Evolutionary conservation across 2,329 filamentous ascomycete species (phyloP).

Genomic region (Geosmithia flava): DNA sequence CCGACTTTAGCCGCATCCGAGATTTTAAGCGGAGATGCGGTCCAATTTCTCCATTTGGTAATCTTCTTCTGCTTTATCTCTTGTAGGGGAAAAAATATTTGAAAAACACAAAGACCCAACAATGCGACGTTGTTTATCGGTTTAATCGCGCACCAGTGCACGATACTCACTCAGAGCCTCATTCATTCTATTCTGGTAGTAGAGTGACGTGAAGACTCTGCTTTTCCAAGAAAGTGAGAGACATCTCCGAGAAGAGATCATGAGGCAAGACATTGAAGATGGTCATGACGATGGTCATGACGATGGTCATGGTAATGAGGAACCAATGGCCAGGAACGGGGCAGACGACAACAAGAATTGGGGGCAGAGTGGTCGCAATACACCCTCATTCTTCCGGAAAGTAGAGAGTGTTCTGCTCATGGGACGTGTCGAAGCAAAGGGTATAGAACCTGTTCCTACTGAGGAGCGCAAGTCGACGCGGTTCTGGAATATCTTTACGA

Average conservation of each 20-base stretch:
- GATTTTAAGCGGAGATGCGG: too few species aligned
- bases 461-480: slow-evolving; percentile 25
- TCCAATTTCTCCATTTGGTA: neutral
- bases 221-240: too few species aligned
- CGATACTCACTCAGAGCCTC: too few species aligned
- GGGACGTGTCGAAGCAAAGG: slow-evolving; percentile 28
- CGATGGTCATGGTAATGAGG: neutral
- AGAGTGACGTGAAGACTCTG: too few species aligned
- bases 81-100: too few species aligned
- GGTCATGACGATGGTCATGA: neutral
- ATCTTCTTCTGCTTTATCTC: neutral
- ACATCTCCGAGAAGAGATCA: too few species aligned
- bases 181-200: too few species aligned
- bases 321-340: neutral
- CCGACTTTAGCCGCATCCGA: too few species aligned
- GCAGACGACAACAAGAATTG: neutral
- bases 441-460: slow-evolving; percentile 27
- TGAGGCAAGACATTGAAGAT: neutral
- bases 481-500: slow-evolving; percentile 31
- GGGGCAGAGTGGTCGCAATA: too few species aligned
- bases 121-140: too few species aligned
- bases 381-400: neutral
- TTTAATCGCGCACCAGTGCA: too few species aligned
- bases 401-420: slow-evolving; percentile 15
- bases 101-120: too few species aligned